These are phyloP conservation scores for Telfairia occidentalis DNA, from an alignment of 331 rosid species.

Conservation along the genomic window DNA sequence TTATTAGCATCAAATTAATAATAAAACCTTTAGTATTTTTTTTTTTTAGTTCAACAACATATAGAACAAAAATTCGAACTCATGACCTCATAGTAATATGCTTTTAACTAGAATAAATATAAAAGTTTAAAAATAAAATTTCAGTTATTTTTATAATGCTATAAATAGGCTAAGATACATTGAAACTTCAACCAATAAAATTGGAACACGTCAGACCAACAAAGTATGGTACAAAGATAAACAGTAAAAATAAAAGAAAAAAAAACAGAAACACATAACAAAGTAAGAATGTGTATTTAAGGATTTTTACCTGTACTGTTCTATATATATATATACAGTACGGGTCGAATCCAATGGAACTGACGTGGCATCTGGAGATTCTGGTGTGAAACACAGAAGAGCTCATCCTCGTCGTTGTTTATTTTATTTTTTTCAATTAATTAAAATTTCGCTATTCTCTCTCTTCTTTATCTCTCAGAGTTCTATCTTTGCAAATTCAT, in stretches of 20 bases:
- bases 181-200: neutral
- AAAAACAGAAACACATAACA: neutral
- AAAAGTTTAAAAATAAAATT: no score
- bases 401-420: neutral
- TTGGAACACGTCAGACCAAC: neutral
- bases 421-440: neutral
- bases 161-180: no score
- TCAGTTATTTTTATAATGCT: no score
- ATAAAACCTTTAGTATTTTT: no score
- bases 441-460: neutral
- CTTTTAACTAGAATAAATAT: no score
- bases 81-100: no score
- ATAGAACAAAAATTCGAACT: no score
- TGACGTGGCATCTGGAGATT: constrained; percentile 5
- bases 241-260: neutral
- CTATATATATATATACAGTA: neutral
- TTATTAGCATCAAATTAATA: no score
- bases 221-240: neutral
- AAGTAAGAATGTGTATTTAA: neutral
- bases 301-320: neutral
- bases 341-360: neutral
- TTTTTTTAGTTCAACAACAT: no score
- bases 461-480: neutral
- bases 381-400: neutral
- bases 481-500: neutral